phyloP scores from a whole-genome alignment of 352 stramenopile genomes.

The Discostella stelligera region DNA sequence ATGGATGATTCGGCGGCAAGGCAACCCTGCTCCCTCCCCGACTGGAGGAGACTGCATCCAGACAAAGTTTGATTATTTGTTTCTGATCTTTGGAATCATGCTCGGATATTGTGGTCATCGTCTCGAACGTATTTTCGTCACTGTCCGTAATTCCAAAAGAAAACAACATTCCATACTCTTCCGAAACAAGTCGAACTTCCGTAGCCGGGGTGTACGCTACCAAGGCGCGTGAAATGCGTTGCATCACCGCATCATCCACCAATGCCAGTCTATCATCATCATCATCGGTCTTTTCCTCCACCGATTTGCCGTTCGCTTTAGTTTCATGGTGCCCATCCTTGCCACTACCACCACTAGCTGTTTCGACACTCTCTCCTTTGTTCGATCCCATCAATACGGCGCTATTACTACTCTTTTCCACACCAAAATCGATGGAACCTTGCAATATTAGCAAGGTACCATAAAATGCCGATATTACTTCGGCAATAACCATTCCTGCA shows the following conservation, averaged over 20 bases:
- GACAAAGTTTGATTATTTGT: constrained; percentile 21
- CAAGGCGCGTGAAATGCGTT: constrained; percentile 30
- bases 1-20: constrained; percentile 20
- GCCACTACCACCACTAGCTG: not conserved
- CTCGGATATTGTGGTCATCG: not conserved
- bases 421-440: constrained; percentile 65
- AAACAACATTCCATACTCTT: constrained; percentile 33
- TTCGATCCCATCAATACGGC: not conserved
- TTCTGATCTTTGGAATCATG: constrained; percentile 17
- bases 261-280: not conserved
- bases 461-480: constrained; percentile 59
- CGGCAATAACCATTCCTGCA: constrained; percentile 38
- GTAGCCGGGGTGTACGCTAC: constrained; percentile 48
- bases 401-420: constrained; percentile 26
- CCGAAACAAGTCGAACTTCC: constrained; percentile 26
- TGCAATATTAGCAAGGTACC: constrained; percentile 68
- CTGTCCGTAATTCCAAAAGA: constrained; percentile 8
- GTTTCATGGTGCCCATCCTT: not conserved
- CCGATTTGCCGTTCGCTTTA: not conserved
- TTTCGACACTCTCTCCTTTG: not conserved
- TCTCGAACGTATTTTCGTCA: not conserved
- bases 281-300: not conserved
- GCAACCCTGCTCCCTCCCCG: constrained; percentile 29
- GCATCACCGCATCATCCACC: not conserved
- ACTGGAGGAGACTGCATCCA: constrained; percentile 32